Base-by-base conservation (phyloP, 2,329 filamentous ascomycete species). In the Rutstroemia sp. region DNA sequence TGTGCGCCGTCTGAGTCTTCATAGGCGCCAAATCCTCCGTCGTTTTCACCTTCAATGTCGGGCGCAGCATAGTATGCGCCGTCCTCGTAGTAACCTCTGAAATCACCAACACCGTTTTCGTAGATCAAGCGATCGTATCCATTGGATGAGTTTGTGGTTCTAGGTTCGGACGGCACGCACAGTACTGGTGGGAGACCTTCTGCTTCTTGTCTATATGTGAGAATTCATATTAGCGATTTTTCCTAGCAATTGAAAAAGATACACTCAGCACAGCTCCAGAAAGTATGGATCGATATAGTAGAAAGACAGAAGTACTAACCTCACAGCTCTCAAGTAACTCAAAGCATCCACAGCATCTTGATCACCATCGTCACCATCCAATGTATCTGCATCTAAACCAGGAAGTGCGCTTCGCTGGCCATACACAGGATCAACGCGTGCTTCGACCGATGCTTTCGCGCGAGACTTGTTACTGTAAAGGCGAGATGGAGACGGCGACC, bases 351-450 rank as follows among this genome's bases (percentile, higher is more conserved):
- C 74, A 54, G 85, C 81, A 49, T 86, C 83, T 49, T 87, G 85
- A 62, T 86, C 52, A 18, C 27, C 87, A 55, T 86, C 83, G 41
- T 82, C 79, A 49, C 80, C 79, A 9, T 65, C 66, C 48, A 53
- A 68, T 69, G 42, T 73, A 71, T 68, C 57, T 58, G 78, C 75
- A 47, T 82, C 79, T 14, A 82, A 71, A n/a, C 79, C 79, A 6
- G 86, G 84, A 63, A 91, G 87, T 45, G 86, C 86, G 65, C 83
- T 82, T 70, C 83, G 81, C 71, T 90, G 87, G 42, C 87, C 87
- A 70, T 83, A 89, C 2, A 82, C 80, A 9, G 82, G 79, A 68
- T 90, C 79, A 58, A 84, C 70, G 44, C 72, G 72, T 14, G 62
- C 63, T 52, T 68, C 66, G 12, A 34, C 30, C 12, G 60, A 50